A percentile compares a stretch with the other conserved stretches of the same genome.
These are phyloP conservation scores for Populus euphratica DNA, from an alignment of 345 rosid genomes.

Conservation along the genomic window DNA sequence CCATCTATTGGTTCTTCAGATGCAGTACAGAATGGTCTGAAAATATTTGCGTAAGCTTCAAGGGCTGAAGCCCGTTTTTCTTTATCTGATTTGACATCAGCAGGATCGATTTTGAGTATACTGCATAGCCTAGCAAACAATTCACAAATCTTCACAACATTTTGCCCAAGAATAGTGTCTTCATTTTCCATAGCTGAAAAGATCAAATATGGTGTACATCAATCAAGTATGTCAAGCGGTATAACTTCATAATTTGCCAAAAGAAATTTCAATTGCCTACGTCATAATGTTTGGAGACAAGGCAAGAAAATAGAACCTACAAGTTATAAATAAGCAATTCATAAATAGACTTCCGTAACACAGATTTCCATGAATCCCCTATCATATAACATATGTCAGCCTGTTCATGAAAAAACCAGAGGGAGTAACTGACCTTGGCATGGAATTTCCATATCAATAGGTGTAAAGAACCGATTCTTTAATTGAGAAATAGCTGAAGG, in stretches of 20 bases:
- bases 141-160: conserved; percentile 56
- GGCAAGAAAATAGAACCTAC: neutral
- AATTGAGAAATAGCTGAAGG: conserved; percentile 50
- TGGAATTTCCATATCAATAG: conserved; percentile 62
- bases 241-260: neutral
- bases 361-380: neutral
- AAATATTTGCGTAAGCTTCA: conserved; percentile 33
- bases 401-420: neutral
- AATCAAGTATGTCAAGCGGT: conserved; percentile 5
- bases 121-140: conserved; percentile 65
- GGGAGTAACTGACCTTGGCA: conserved; percentile 48
- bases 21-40: conserved; percentile 24
- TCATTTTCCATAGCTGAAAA: conserved; percentile 37
- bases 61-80: conserved; percentile 28
- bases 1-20: conserved; percentile 32
- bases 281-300: neutral
- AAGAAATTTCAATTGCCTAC: neutral
- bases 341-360: neutral
- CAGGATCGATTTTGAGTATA: conserved; percentile 44
- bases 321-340: neutral
- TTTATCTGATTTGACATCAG: conserved; percentile 22
- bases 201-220: neutral
- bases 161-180: conserved; percentile 55
- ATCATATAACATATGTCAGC: neutral
- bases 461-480: conserved; percentile 51